Percentiles rank a stretch among this genome's conserved stretches.
phyloP scores from a whole-genome alignment of 345 rosid genomes.

The Excoecaria cochinchinensis region DNA sequence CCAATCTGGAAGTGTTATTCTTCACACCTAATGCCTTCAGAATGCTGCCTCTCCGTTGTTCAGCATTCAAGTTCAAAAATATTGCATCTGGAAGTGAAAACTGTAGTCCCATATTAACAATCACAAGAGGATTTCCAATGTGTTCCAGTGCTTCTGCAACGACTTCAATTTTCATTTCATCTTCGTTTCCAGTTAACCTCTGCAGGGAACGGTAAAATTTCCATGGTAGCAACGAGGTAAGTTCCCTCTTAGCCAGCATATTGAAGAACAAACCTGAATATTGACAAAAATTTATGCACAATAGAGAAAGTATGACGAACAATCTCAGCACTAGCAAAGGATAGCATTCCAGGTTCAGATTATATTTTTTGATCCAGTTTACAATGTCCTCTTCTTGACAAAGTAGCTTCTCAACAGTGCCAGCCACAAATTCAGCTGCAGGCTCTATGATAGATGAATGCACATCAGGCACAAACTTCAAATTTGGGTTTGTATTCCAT shows the following conservation, averaged over 20 bases:
- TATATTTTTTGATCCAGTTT: not conserved
- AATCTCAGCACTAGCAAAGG: not conserved
- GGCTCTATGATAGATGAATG: not conserved
- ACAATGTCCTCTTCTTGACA: not conserved
- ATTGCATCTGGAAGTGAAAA: not conserved
- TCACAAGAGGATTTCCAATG: not conserved
- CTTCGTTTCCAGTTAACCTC: not conserved
- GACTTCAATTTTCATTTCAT: not conserved
- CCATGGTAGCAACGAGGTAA: slow-evolving; percentile 1
- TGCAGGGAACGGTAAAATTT: not conserved
- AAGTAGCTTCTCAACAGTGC: not conserved
- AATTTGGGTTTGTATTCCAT: not conserved
- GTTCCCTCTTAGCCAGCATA: not conserved
- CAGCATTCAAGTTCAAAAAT: not conserved
- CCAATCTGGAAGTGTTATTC: not conserved
- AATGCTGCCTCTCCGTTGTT: not conserved
- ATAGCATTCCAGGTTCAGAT: not conserved
- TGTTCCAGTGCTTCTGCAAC: not conserved
- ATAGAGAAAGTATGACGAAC: not conserved
- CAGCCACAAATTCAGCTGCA: not conserved
- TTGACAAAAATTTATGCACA: not conserved
- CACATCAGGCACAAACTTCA: not conserved
- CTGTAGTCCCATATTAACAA: not conserved
- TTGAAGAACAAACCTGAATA: not conserved
- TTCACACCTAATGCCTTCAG: not conserved